Conservation (phyloP, 805 yeast genomes). For the Yarrowia hollandica region DNA sequence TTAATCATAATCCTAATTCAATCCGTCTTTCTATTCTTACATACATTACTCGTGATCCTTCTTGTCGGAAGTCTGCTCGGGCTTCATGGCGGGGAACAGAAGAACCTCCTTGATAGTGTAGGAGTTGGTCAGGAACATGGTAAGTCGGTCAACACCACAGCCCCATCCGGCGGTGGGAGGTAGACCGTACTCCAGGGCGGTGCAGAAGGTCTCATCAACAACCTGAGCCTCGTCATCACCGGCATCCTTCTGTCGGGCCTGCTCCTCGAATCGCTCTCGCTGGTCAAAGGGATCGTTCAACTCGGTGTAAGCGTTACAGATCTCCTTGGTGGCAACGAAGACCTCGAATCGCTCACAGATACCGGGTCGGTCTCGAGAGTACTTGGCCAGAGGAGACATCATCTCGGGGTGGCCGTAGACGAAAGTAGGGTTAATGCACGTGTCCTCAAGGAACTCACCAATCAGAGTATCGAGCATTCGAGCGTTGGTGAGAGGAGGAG, state of each 20-base stretch:
- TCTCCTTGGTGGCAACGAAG: constrained; percentile 97
- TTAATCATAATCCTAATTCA: no score
- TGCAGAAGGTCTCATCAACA: constrained; percentile 94
- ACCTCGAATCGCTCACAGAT: constrained; percentile 98
- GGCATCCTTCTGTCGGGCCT: constrained; percentile 96
- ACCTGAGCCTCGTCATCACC: constrained; percentile 99
- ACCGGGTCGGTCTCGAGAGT: constrained; percentile 88
- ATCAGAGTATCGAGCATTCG: constrained; percentile 98
- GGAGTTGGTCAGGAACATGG: constrained; percentile 96
- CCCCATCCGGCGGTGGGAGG: constrained; percentile 99
- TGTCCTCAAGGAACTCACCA: constrained; percentile 88
- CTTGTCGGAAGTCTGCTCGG: constrained; percentile 53
- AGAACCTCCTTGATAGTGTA: constrained; percentile 96
- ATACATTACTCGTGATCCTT: constrained; percentile 1
- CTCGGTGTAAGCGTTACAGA: constrained; percentile 97
- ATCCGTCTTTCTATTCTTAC: background rate
- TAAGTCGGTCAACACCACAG: constrained; percentile 96
- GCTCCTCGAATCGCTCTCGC: constrained; percentile 96
- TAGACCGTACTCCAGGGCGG: constrained; percentile 95
- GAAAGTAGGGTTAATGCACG: constrained; percentile 94
- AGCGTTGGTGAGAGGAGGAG: constrained; percentile 93
- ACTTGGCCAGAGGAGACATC: constrained; percentile 99
- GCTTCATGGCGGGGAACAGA: constrained; percentile 98
- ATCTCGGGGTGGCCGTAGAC: constrained; percentile 98
- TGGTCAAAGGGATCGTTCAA: constrained; percentile 98